Evolutionary conservation across 768 basidiomycete species (phyloP).

Genomic region (Cyclocybe cylindracea): DNA sequence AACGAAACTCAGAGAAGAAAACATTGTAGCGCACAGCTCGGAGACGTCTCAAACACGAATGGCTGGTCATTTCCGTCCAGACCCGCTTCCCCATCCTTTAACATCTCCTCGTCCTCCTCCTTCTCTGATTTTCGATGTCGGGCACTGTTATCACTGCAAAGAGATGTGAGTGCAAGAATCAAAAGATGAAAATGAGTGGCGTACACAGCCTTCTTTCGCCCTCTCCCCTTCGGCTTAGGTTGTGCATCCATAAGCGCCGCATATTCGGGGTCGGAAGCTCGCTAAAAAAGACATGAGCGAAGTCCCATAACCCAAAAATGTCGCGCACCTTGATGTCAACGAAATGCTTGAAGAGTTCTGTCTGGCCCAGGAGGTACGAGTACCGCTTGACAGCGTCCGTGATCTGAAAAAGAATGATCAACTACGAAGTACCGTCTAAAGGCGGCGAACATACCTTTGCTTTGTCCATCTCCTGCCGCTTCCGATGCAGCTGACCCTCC

Average conservation of each 20-base stretch:
- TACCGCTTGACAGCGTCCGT: constrained; percentile 95
- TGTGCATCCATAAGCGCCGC: constrained; percentile 87
- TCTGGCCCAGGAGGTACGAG: constrained; percentile 96
- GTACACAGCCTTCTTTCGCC: constrained; percentile 79
- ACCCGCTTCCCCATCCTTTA: constrained; percentile 83
- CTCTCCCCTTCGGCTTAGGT: constrained; percentile 81
- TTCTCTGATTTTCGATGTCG: constrained; percentile 96
- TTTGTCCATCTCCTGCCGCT: constrained; percentile 85
- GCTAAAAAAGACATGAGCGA: constrained; percentile 38
- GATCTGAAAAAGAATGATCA: constrained; percentile 48
- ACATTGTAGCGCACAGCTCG: constrained; percentile 63
- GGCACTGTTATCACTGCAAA: constrained; percentile 64
- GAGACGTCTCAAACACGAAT: constrained; percentile 93
- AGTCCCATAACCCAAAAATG: neutral
- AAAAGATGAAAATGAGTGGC: constrained; percentile 21
- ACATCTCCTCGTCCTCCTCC: constrained; percentile 95
- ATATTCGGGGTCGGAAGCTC: constrained; percentile 90
- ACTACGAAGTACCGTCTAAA: neutral
- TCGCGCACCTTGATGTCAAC: constrained; percentile 86
- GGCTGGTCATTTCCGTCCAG: constrained; percentile 87
- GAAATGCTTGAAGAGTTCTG: constrained; percentile 97
- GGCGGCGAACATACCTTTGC: constrained; percentile 57
- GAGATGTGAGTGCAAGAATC: neutral
- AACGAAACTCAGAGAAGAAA: neutral
- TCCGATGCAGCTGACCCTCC: constrained; percentile 67